A percentile compares a stretch with the other conserved stretches of the same genome.
phyloP scores from a whole-genome alignment of 768 basidiomycete species.

The Tulasnella sp. region DNA sequence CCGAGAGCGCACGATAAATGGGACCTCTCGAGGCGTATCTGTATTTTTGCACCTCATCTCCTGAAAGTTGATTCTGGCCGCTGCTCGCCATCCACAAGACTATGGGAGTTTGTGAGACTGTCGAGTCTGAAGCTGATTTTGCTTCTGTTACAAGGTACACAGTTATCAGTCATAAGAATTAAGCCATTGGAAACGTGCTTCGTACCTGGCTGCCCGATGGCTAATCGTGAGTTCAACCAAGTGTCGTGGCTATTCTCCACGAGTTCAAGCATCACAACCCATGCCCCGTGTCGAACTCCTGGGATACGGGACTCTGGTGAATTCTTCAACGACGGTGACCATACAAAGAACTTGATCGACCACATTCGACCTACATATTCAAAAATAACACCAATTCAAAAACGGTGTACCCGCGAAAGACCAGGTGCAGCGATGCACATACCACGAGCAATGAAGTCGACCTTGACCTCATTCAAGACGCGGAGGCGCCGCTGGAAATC shows the following conservation, averaged over 20 bases:
- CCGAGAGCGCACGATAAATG: not conserved
- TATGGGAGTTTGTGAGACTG: too few species aligned
- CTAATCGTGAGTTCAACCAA: constrained; percentile 7
- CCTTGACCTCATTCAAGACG: constrained; percentile 39
- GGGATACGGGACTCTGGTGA: not conserved
- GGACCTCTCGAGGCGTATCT: not conserved
- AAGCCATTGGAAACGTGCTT: too few species aligned
- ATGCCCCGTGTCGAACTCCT: not conserved
- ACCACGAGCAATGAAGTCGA: constrained; percentile 61
- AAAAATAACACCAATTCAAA: not conserved
- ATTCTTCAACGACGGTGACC: not conserved
- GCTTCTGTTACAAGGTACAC: too few species aligned
- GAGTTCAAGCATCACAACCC: constrained; percentile 10
- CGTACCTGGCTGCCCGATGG: not conserved
- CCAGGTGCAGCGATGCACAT: constrained; percentile 9
- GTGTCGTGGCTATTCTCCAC: constrained; percentile 8
- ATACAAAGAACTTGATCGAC: constrained; percentile 36
- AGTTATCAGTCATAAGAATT: too few species aligned
- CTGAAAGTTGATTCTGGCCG: too few species aligned
- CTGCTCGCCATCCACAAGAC: too few species aligned
- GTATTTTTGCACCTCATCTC: too few species aligned
- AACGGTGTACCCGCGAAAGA: not conserved
- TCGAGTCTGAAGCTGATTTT: too few species aligned
- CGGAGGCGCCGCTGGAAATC: constrained; percentile 63
- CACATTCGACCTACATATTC: constrained; percentile 44